Evolutionary conservation across 2,329 filamentous ascomycete genomes (phyloP).

Genomic region (Biscogniauxia mediterranea): DNA sequence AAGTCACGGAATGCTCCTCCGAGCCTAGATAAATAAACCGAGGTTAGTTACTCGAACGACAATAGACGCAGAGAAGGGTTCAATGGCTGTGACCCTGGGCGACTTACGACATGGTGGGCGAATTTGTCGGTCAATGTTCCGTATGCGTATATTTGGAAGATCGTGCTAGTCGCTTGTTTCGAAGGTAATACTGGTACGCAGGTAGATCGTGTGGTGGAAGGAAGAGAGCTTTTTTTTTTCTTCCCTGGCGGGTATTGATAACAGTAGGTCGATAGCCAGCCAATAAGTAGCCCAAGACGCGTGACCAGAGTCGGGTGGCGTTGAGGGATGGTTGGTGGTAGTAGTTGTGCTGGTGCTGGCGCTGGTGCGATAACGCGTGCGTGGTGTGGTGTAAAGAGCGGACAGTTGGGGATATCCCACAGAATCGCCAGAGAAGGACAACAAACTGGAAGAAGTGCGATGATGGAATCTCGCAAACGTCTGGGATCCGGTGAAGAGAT

Average conservation of each 20-base stretch:
- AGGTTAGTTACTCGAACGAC: slow-evolving; percentile 22
- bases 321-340: neutral
- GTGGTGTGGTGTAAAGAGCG: neutral
- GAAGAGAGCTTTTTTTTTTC: no score
- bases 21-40: slow-evolving; percentile 46
- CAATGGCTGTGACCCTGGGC: neutral
- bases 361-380: neutral
- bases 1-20: slow-evolving; percentile 79
- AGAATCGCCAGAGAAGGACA: neutral
- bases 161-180: neutral
- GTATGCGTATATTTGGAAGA: neutral
- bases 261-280: neutral
- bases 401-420: neutral
- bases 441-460: slow-evolving; percentile 1
- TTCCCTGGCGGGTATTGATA: neutral
- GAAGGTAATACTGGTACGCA: neutral
- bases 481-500: slow-evolving; percentile 1
- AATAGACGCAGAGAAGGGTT: slow-evolving; percentile 7
- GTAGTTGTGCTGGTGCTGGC: neutral
- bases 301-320: neutral
- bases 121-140: slow-evolving; percentile 3
- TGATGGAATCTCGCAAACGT: slow-evolving; percentile 3
- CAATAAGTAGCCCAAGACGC: neutral
- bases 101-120: slow-evolving; percentile 30
- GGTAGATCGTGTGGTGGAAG: neutral